These are phyloP conservation scores for Solanum clarkiae DNA, from an alignment of 257 asterid genomes.

Conservation along the genomic window DNA sequence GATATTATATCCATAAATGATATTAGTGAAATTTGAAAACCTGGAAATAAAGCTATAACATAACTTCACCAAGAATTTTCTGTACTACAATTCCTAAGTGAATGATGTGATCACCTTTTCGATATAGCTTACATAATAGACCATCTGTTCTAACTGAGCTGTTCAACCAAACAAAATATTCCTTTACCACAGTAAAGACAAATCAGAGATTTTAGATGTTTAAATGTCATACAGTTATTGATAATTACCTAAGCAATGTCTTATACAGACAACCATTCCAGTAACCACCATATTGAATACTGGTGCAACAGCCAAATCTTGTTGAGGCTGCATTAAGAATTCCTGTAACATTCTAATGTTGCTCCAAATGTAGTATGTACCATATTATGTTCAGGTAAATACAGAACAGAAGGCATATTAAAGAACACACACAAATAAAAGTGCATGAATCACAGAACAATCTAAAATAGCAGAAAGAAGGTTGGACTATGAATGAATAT, in stretches of 20 bases:
- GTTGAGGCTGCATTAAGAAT: neutral
- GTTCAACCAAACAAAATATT: neutral
- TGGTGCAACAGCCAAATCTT: neutral
- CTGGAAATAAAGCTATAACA: neutral
- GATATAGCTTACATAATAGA: no score
- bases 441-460: no score
- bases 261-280: neutral
- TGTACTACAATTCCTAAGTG: no score
- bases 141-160: neutral
- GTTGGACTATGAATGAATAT: no score
- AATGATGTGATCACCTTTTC: no score
- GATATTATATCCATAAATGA: neutral
- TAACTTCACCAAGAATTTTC: neutral
- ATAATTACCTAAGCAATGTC: neutral
- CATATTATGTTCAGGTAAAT: neutral
- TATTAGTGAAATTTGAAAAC: neutral
- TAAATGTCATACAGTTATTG: neutral
- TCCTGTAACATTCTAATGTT: neutral
- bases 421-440: no score
- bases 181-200: neutral
- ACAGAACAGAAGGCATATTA: no score
- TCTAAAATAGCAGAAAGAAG: no score
- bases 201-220: neutral
- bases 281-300: neutral
- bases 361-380: neutral